Percentiles rank a stretch among this genome's conserved stretches.
phyloP scores from a whole-genome alignment of 306 rosid species.

The Malus sylvestris region DNA sequence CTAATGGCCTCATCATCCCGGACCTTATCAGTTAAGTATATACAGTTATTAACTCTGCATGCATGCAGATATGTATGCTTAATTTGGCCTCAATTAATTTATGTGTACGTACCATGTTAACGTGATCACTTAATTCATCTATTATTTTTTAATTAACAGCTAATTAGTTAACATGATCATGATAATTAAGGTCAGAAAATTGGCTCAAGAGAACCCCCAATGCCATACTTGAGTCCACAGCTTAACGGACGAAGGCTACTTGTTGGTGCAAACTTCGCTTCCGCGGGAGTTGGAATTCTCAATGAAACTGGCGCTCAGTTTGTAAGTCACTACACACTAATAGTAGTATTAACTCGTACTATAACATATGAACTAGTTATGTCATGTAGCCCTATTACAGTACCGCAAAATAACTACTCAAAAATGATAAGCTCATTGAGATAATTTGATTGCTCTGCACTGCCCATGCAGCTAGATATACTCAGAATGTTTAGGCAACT shows the following conservation, averaged over 20 bases:
- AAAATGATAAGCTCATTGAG: too few species aligned
- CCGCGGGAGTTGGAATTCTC: constrained; percentile 74
- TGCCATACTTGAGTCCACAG: constrained; percentile 72
- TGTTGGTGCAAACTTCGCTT: constrained; percentile 72
- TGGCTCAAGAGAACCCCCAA: constrained; percentile 31
- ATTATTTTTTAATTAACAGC: too few species aligned
- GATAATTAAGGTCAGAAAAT: constrained; percentile 41
- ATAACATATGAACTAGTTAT: too few species aligned
- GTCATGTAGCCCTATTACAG: too few species aligned
- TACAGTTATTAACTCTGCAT: background rate
- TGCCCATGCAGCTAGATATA: constrained; percentile 44
- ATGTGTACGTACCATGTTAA: background rate
- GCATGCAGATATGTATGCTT: background rate
- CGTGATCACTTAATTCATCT: background rate
- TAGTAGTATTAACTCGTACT: too few species aligned
- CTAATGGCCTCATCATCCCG: constrained; percentile 62
- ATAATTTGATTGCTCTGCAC: background rate
- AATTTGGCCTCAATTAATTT: too few species aligned
- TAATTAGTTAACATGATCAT: background rate
- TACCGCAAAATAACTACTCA: too few species aligned
- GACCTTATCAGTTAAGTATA: constrained; percentile 45
- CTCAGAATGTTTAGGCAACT: constrained; percentile 54
- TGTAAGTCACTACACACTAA: constrained; percentile 29
- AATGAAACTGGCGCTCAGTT: constrained; percentile 77
- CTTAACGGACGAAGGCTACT: constrained; percentile 50